Evolutionary conservation across 345 rosid species (phyloP).

Genomic region (Eucalyptus regnans): DNA sequence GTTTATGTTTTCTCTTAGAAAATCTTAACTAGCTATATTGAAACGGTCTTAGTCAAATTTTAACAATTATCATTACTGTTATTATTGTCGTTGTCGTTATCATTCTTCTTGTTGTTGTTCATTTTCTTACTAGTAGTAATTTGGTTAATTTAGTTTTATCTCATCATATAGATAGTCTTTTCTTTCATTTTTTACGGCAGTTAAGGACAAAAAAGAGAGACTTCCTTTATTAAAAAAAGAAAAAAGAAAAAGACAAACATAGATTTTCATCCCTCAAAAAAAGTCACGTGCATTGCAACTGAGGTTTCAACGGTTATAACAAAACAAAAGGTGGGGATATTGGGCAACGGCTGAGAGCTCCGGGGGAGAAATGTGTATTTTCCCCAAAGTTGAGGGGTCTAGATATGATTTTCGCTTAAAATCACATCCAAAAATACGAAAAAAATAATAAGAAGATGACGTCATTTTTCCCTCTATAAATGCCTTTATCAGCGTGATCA

Average conservation of each 20-base stretch:
- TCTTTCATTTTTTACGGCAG: not conserved
- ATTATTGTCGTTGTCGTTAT: not conserved
- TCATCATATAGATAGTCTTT: too few relatives aligned
- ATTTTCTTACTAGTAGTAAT: not conserved
- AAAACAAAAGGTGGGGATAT: not conserved
- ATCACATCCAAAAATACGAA: not conserved
- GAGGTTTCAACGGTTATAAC: not conserved
- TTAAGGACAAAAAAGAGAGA: not conserved
- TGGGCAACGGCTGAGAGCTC: not conserved
- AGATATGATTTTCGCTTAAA: not conserved
- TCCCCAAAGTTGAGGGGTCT: not conserved
- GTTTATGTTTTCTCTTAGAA: not conserved
- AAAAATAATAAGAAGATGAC: too few relatives aligned
- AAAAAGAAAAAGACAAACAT: not conserved
- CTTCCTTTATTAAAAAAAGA: too few relatives aligned
- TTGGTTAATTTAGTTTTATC: not conserved
- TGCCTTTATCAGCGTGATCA: not conserved
- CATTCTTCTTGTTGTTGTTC: not conserved
- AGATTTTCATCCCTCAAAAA: not conserved
- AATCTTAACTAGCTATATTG: not conserved
- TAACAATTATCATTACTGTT: not conserved
- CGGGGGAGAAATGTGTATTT: not conserved
- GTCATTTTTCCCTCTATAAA: not conserved
- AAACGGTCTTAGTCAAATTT: not conserved
- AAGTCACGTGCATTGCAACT: not conserved